Evolutionary conservation across 345 rosid species (phyloP), one percentile per base, ranked within the genome.

Genomic region (Cardamine chenopodiifolia): DNA sequence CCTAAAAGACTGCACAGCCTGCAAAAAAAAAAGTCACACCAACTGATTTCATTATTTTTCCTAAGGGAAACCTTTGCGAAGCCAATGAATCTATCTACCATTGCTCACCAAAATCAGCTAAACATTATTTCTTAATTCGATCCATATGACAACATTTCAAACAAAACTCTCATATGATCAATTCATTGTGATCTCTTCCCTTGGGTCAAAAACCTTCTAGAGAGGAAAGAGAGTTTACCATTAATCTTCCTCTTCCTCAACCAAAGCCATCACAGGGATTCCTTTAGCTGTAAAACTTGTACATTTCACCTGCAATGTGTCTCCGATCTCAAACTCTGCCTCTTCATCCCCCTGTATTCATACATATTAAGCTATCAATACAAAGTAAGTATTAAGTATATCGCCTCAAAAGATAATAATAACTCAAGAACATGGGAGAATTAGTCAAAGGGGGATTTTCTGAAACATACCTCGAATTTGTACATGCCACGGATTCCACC

Each of bases 401-500:
- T 25, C 1, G 23, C 34, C 18, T 59, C 40, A 58, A 29, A 32
- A 59, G 20, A 14, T 58, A 40, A 7, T 6, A 1, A 32, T 42
- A 44, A 22, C 40, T 66, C 44, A 39, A 48, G 37, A 61, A 34
- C 60, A 50, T 62, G 23, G 14, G 42, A 54, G 61, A 68, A 52
- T 4, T 13, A 69, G 35, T 26, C 13, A 65, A 58, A 17, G 37
- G 14, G 34, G 34, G 56, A 17, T 28, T 7, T 22, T 15, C 44
- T 64, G 7, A 55, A 71, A 65, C 49, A 61, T 83, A 92, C 99
- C 92, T 89, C 82, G 70, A 90, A 95, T 64, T 80, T 85, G 74
- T 88, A 87, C 97, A 92, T 91, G 66, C 96, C 99, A 52, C 86
- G 97, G 72, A 92, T 77, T 74, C 85, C 96, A 82, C 90, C 86